phyloP scores from a whole-genome alignment of 257 asterid genomes.

The Leonotis leonurus region DNA sequence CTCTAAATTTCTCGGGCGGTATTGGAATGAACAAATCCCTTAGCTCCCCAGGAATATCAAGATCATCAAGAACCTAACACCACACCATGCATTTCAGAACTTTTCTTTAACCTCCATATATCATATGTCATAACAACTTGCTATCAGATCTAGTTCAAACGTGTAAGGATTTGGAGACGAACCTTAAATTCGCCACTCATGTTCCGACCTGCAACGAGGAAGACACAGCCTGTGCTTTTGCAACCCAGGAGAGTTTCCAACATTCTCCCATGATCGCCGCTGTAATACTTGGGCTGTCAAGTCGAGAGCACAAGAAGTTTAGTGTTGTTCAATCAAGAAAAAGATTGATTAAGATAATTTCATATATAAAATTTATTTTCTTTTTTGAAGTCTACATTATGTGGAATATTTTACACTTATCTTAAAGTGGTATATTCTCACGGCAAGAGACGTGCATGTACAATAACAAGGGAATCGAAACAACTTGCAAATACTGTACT shows the following conservation, averaged over 20 bases:
- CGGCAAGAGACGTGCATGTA: too few species aligned
- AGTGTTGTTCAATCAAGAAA: neutral
- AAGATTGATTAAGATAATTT: neutral
- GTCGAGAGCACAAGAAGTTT: conserved; percentile 18
- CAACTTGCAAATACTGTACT: neutral
- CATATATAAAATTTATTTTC: neutral
- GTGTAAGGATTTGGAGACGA: neutral
- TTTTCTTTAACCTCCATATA: neutral
- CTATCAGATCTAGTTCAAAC: neutral
- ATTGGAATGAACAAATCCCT: conserved; percentile 69
- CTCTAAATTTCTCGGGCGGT: conserved; percentile 59
- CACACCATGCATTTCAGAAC: conserved; percentile 4
- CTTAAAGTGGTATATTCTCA: neutral
- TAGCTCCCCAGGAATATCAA: conserved; percentile 65
- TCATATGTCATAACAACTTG: neutral
- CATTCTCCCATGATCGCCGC: conserved; percentile 63
- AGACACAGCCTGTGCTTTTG: conserved; percentile 80
- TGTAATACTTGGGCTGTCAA: conserved; percentile 79
- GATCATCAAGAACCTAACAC: conserved; percentile 75
- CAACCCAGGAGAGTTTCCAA: conserved; percentile 63
- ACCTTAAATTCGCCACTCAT: conserved; percentile 77
- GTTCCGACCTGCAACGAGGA: conserved; percentile 78
- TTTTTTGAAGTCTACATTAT: neutral
- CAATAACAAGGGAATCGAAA: neutral
- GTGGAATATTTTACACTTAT: neutral